Evolutionary conservation across 2,329 filamentous ascomycete genomes (phyloP), one percentile per base, ranked within the genome.

Genomic region (Exserohilum turcica): DNA sequence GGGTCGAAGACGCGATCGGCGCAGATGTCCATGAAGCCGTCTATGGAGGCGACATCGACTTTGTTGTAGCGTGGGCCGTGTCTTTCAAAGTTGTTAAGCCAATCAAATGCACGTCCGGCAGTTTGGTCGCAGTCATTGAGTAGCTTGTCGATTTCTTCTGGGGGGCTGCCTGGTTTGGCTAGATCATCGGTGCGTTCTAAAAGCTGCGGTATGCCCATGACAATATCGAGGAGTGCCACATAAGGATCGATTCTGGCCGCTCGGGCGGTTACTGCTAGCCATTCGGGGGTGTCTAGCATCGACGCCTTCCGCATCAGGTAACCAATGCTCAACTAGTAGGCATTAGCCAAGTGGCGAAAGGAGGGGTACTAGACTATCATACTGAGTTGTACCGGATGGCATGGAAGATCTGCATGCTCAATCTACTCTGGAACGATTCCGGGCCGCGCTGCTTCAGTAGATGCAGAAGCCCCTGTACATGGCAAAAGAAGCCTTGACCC

Each of bases 381-480:
- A 74, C 71, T 31, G 69, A 70, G 38, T 73, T 70, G 29, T 74
- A 74, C 9, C 72, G 65, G 45, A 72, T 72, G 1, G 68, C 72
- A 42, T 73, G 71, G 48, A 69, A 73, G 9, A 72, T 63, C 27
- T 69, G 65, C 56, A 73, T 59, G 48, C 64, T 70, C 27, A 72
- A 31, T 39, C 64, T 60, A 10, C 54, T 66, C 6, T 66, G 59
- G 27, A 74, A 70, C 1, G 70, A 72, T 8, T 60, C 43, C 12
- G 72, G 72, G 1, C 72, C 71, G 16, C 72, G 69, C 47, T 67
- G 63, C 43, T 54, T 68, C 6, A 74, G 44, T 10, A 73, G 47
- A 44, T 66, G 71, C 7, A 74, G 52, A 27, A 72, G 58, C 6
- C 72, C 72, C 56, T 74, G 71, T 3, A 72, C 66, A 49, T 74